Evolutionary conservation across 495 filamentous ascomycete genomes (phyloP).

Genomic region (Neurospora intermedia): DNA sequence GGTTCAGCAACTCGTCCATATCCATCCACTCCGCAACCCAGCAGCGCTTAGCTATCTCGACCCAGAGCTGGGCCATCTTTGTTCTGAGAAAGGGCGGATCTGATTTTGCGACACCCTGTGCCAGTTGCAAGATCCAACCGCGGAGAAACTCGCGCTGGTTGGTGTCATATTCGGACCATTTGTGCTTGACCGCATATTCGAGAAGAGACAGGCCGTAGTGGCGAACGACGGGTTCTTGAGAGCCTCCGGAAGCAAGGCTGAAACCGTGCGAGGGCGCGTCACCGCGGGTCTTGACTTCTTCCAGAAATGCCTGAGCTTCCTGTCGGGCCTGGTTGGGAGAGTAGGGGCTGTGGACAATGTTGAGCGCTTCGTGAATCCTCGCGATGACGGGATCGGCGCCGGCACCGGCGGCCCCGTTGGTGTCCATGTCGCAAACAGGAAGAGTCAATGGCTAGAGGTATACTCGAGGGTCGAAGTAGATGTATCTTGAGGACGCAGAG

Average conservation of each 20-base stretch:
- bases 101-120: slow-evolving; percentile 55
- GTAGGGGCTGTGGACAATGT: slow-evolving; percentile 72
- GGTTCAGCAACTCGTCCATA: slow-evolving; percentile 78
- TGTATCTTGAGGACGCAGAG: neutral
- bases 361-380: slow-evolving; percentile 69
- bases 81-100: slow-evolving; percentile 82
- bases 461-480: neutral
- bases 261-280: slow-evolving; percentile 81
- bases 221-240: slow-evolving; percentile 68
- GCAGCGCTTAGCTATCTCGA: slow-evolving; percentile 82
- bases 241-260: slow-evolving; percentile 59
- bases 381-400: slow-evolving; percentile 27
- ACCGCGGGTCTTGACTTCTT: slow-evolving; percentile 64
- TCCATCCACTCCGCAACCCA: slow-evolving; percentile 89
- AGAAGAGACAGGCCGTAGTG: slow-evolving; percentile 89
- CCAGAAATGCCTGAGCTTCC: slow-evolving; percentile 73
- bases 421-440: slow-evolving; percentile 4
- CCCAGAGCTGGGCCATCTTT: slow-evolving; percentile 93
- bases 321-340: slow-evolving; percentile 76
- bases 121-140: slow-evolving; percentile 64
- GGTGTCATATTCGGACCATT: slow-evolving; percentile 57
- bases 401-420: slow-evolving; percentile 16
- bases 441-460: slow-evolving; percentile 1
- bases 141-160: slow-evolving; percentile 56
- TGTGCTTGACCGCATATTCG: slow-evolving; percentile 76